Evolutionary conservation across 1,284 basidiomycete genomes (phyloP).

Genomic region (Ustilago crameri): DNA sequence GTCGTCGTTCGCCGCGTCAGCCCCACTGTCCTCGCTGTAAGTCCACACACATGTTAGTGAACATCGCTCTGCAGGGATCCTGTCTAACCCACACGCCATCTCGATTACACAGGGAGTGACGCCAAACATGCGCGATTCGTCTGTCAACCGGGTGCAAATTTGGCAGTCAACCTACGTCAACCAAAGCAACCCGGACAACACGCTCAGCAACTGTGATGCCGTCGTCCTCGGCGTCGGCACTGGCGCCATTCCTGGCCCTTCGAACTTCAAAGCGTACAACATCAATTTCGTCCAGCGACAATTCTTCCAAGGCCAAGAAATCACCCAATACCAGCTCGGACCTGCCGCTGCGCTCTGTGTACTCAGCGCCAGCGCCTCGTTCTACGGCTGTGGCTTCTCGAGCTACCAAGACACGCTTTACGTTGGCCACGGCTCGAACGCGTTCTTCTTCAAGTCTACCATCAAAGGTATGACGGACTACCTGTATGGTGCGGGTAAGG

Average conservation of each 20-base stretch:
- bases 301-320: conserved; percentile 12
- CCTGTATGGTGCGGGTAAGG: conserved; percentile 34
- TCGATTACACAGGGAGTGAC: conserved; percentile 15
- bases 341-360: conserved; percentile 38
- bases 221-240: conserved; percentile 27
- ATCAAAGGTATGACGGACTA: conserved; percentile 44
- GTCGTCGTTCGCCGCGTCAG: conserved; percentile 20
- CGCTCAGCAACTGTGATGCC: conserved; percentile 30
- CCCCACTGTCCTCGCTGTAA: conserved; percentile 22
- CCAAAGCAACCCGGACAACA: conserved; percentile 15
- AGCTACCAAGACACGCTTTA: conserved; percentile 43
- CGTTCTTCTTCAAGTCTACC: conserved; percentile 25
- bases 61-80: no score
- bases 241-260: conserved; percentile 3
- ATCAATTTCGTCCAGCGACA: conserved; percentile 37
- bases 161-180: conserved; percentile 46
- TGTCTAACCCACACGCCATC: no score
- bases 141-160: conserved; percentile 22
- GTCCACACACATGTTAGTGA: no score
- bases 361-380: conserved; percentile 20
- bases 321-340: conserved; percentile 32
- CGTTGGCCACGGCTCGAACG: conserved; percentile 8
- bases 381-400: conserved; percentile 34
- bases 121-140: neutral
- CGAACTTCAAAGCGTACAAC: conserved; percentile 47